phyloP scores from a whole-genome alignment of 768 basidiomycete genomes.

The Pholiota conissans region DNA sequence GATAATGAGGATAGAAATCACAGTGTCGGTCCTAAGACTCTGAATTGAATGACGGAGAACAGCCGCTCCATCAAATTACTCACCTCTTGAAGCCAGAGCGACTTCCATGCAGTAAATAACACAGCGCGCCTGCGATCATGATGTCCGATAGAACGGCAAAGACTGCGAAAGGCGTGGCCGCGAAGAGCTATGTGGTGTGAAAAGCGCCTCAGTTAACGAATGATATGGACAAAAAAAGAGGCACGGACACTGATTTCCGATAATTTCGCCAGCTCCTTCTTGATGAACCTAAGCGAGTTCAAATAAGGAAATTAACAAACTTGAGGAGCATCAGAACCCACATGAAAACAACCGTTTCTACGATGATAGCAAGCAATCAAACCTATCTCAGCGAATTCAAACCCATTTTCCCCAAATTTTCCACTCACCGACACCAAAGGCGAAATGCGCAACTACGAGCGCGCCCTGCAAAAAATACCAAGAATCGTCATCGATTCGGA shows the following conservation, averaged over 20 bases:
- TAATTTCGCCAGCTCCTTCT: constrained; percentile 31
- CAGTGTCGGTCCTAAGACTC: constrained; percentile 35
- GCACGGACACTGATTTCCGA: constrained; percentile 33
- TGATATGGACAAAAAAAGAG: neutral
- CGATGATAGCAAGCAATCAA: neutral
- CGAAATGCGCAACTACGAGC: constrained; percentile 29
- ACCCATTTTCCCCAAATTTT: neutral
- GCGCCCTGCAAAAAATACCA: constrained; percentile 21
- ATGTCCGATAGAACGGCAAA: constrained; percentile 47
- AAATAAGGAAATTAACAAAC: neutral
- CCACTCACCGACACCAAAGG: constrained; percentile 36
- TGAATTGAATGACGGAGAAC: neutral
- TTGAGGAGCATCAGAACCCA: constrained; percentile 9
- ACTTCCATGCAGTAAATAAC: constrained; percentile 39
- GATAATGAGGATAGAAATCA: constrained; percentile 43
- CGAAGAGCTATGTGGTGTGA: constrained; percentile 28
- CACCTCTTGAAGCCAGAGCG: constrained; percentile 37
- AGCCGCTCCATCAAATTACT: neutral
- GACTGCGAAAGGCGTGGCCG: constrained; percentile 43
- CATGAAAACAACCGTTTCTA: constrained; percentile 35
- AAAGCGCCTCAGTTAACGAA: neutral
- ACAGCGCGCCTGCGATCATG: constrained; percentile 40
- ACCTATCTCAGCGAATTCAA: neutral
- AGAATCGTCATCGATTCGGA: neutral
- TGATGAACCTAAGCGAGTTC: constrained; percentile 31